Evolutionary conservation across 768 basidiomycete species (phyloP).

Genomic region (Pholiota molesta): DNA sequence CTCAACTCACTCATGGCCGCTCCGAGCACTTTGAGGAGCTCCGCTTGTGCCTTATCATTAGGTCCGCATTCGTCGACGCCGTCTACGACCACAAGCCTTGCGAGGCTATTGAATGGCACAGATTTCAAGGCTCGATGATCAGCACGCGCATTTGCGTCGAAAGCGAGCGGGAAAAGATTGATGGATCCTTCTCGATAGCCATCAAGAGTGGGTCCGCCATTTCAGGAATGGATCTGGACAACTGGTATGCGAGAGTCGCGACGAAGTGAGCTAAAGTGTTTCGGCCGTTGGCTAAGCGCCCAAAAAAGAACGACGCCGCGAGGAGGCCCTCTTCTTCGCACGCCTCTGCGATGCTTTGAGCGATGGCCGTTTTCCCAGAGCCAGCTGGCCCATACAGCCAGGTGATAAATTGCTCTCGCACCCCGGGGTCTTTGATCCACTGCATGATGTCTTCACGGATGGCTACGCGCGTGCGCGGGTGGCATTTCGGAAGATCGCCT

Average conservation of each 20-base stretch:
- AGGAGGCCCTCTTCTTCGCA: neutral
- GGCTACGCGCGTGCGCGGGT: neutral
- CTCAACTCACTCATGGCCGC: neutral
- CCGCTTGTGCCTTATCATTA: neutral
- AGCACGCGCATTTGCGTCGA: neutral
- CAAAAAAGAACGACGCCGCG: neutral
- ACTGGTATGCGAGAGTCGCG: neutral
- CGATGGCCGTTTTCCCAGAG: neutral
- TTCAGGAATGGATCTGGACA: neutral
- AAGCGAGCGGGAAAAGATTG: neutral
- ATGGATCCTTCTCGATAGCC: neutral
- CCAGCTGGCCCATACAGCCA: neutral
- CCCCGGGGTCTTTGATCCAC: neutral
- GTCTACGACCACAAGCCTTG: neutral
- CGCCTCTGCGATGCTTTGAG: neutral
- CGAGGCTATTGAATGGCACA: too few species aligned
- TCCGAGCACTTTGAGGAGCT: neutral
- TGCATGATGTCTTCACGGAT: neutral
- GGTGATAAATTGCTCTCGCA: neutral
- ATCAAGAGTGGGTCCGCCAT: neutral
- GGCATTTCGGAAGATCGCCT: neutral
- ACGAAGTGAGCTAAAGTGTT: neutral
- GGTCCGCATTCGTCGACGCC: neutral
- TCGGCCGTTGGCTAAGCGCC: neutral
- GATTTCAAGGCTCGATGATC: neutral